Evolutionary conservation across 352 stramenopile genomes (phyloP).

Genomic region (Pythium scleroteichum): DNA sequence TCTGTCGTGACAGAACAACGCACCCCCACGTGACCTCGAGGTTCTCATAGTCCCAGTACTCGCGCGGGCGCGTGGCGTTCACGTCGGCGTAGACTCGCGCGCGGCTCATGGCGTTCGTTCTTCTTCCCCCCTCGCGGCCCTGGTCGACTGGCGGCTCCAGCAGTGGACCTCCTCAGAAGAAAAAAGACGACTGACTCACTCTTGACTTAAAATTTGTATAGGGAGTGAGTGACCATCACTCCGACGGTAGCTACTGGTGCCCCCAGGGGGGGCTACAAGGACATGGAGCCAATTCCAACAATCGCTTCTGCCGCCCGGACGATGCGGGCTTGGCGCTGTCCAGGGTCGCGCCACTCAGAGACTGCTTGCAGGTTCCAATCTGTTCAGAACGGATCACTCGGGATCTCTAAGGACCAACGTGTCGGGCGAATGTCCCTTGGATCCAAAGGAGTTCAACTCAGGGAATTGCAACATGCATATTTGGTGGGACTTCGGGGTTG

Average conservation of each 20-base stretch:
- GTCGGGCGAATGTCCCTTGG: too few relatives aligned
- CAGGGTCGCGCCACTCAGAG: too few relatives aligned
- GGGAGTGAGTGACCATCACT: conserved; percentile 5
- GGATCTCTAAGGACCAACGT: too few relatives aligned
- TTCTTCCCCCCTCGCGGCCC: background rate
- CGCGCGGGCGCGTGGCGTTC: conserved; percentile 94
- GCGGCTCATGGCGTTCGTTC: conserved; percentile 46
- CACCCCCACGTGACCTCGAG: conserved; percentile 96
- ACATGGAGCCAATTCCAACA: too few relatives aligned
- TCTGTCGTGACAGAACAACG: background rate
- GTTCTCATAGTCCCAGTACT: conserved; percentile 99
- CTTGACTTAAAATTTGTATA: conserved; percentile 18
- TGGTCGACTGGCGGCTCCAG: background rate
- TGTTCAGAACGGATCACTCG: too few relatives aligned
- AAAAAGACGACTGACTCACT: conserved; percentile 11
- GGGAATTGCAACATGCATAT: too few relatives aligned
- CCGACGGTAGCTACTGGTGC: background rate
- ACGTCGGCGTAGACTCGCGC: conserved; percentile 93
- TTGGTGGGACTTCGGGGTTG: too few relatives aligned
- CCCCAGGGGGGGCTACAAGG: too few relatives aligned
- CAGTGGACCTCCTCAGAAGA: conserved; percentile 15
- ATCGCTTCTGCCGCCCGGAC: too few relatives aligned
- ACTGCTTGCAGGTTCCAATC: too few relatives aligned
- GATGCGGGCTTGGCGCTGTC: too few relatives aligned
- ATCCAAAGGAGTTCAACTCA: too few relatives aligned